A percentile compares a stretch with the other conserved stretches of the same genome.
phyloP scores from a whole-genome alignment of 2,329 filamentous ascomycete species.

The Penicillium brasilianum region DNA sequence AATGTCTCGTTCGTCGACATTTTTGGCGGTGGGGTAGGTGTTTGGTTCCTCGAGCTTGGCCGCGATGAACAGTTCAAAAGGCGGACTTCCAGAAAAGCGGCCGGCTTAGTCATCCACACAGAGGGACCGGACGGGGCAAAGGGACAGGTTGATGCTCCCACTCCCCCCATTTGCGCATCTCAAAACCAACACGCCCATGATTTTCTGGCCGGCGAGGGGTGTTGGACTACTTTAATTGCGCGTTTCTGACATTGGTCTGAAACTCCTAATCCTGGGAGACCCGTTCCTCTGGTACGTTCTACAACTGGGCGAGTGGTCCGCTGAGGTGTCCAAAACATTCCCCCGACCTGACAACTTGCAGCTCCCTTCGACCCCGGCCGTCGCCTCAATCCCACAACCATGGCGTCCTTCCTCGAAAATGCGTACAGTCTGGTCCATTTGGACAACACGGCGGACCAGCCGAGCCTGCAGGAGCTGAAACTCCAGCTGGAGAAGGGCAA shows the following conservation, averaged over 20 bases:
- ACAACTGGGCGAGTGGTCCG: conserved; percentile 13
- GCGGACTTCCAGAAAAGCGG: conserved; percentile 29
- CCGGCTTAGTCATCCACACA: conserved; percentile 54
- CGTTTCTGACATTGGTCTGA: conserved; percentile 30
- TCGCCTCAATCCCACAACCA: conserved; percentile 57
- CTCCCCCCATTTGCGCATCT: conserved; percentile 38
- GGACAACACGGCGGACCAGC: conserved; percentile 95
- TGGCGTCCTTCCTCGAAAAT: conserved; percentile 94
- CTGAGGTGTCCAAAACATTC: conserved; percentile 38
- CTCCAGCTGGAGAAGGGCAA: conserved; percentile 92
- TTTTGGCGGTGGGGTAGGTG: conserved; percentile 19
- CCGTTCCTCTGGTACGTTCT: conserved; percentile 35
- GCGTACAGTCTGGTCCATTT: conserved; percentile 96
- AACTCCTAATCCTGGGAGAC: conserved; percentile 33
- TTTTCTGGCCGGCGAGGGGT: conserved; percentile 44
- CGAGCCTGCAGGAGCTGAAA: conserved; percentile 86
- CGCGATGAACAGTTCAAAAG: conserved; percentile 7
- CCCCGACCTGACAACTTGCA: conserved; percentile 41
- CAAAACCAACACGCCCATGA: conserved; percentile 43
- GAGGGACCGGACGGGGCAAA: conserved; percentile 44
- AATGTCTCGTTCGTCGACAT: conserved; percentile 83
- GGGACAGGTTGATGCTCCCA: conserved; percentile 47
- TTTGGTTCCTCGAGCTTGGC: conserved; percentile 9
- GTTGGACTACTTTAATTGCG: conserved; percentile 38
- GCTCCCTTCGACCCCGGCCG: conserved; percentile 39